These are phyloP conservation scores for Pelargonium australe DNA, from an alignment of 441 rosid species.

Conservation along the genomic window DNA sequence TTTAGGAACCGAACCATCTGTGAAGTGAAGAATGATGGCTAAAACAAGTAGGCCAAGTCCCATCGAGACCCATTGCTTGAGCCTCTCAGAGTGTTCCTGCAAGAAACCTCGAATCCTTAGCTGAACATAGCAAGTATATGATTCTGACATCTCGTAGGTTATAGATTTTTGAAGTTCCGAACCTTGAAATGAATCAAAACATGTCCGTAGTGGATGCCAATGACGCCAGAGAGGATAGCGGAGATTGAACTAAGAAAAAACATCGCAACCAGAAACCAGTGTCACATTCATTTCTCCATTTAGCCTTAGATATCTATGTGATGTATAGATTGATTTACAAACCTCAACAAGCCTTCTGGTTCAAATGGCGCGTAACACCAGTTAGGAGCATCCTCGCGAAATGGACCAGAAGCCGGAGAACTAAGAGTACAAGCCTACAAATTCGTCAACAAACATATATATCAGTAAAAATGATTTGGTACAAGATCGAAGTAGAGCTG, in stretches of 20 bases:
- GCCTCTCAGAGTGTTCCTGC: constrained; percentile 56
- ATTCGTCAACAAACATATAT: not conserved
- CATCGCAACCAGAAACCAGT: not conserved
- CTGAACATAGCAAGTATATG: not conserved
- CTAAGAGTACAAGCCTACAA: constrained; percentile 58
- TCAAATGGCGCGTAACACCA: constrained; percentile 64
- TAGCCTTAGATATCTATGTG: not conserved
- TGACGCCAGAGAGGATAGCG: constrained; percentile 56
- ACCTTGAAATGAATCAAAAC: constrained; percentile 69
- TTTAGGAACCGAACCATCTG: constrained; percentile 19
- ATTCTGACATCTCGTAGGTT: not conserved
- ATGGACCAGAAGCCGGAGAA: constrained; percentile 39
- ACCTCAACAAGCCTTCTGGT: constrained; percentile 73
- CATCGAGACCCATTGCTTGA: constrained; percentile 55
- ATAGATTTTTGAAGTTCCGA: constrained; percentile 10
- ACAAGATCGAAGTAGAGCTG: not conserved
- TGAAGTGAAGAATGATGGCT: constrained; percentile 54
- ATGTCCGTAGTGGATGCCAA: constrained; percentile 66
- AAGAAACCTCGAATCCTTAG: not conserved
- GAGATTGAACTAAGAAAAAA: constrained; percentile 42
- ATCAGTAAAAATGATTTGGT: too few relatives aligned
- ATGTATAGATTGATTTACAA: not conserved
- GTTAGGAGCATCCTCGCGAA: constrained; percentile 41
- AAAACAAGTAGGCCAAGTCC: constrained; percentile 34
- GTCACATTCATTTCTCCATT: not conserved